Percentiles rank a stretch among this genome's conserved stretches.
phyloP scores from a whole-genome alignment of 1,284 basidiomycete genomes.

The Ganoderma resinaceum region DNA sequence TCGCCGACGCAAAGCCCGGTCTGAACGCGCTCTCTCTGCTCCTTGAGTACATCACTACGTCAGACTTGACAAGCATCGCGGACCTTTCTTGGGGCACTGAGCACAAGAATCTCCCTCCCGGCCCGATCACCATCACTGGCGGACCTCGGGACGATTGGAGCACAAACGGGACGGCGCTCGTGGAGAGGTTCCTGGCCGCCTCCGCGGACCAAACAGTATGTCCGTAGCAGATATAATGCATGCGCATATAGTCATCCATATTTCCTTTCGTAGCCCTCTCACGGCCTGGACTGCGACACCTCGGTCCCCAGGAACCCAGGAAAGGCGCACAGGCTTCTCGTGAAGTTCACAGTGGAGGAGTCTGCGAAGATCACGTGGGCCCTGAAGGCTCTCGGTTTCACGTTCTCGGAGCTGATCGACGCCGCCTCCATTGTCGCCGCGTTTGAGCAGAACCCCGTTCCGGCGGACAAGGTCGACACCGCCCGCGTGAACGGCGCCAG shows the following conservation, averaged over 20 bases:
- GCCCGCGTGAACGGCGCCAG: not conserved
- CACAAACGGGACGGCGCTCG: constrained; percentile 9
- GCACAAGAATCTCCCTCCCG: not conserved
- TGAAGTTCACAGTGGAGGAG: not conserved
- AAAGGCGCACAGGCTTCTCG: not conserved
- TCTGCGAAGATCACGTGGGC: not conserved
- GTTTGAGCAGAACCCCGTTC: not conserved
- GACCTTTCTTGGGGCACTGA: constrained; percentile 21
- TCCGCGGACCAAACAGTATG: not conserved
- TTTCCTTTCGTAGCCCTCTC: not conserved
- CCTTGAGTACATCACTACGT: not conserved
- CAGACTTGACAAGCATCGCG: too few relatives aligned
- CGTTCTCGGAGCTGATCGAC: not conserved
- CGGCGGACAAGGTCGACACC: not conserved
- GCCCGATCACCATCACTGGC: constrained; percentile 17
- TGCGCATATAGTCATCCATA: not conserved
- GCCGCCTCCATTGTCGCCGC: not conserved
- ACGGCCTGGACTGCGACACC: not conserved
- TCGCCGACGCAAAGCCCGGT: not conserved
- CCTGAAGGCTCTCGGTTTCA: not conserved
- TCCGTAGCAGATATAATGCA: not conserved
- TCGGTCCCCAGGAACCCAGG: not conserved
- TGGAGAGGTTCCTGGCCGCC: not conserved
- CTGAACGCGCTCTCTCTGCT: not conserved
- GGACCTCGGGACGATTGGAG: constrained; percentile 14